Percentiles rank a stretch among this genome's conserved stretches.
Conservation (phyloP, 495 filamentous ascomycete species). For the Durotheca rogersii region DNA sequence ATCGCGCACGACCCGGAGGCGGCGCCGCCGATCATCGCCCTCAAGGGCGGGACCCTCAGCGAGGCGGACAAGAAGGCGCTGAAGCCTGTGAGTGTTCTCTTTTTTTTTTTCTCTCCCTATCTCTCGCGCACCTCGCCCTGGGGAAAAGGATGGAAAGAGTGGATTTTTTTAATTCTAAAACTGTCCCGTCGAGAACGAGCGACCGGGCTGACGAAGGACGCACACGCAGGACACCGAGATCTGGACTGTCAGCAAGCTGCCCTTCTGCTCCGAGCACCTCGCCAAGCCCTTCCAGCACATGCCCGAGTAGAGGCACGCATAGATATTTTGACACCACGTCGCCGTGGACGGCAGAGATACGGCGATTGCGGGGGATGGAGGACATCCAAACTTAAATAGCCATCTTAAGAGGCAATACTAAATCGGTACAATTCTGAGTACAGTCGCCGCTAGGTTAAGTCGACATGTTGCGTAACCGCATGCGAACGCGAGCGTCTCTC, state of each 20-base stretch:
- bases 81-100: slow-evolving; percentile 55
- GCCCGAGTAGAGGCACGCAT: slow-evolving; percentile 53
- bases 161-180: too few relatives aligned
- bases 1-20: slow-evolving; percentile 70
- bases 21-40: slow-evolving; percentile 65
- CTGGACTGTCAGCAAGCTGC: slow-evolving; percentile 67
- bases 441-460: too few relatives aligned
- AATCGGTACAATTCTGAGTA: too few relatives aligned
- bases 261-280: slow-evolving; percentile 66
- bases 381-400: too few relatives aligned
- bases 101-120: neutral
- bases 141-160: neutral
- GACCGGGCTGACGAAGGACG: neutral
- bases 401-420: too few relatives aligned
- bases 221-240: slow-evolving; percentile 61
- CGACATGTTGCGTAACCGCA: too few relatives aligned
- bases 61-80: slow-evolving; percentile 64
- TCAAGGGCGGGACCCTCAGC: slow-evolving; percentile 66
- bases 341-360: too few relatives aligned
- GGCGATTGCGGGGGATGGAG: too few relatives aligned
- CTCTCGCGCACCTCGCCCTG: too few relatives aligned
- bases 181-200: too few relatives aligned
- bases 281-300: slow-evolving; percentile 61
- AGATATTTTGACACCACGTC: too few relatives aligned
- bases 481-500: too few relatives aligned